phyloP scores from a whole-genome alignment of 106 monocot species.

The Amphibolis antarctica region DNA sequence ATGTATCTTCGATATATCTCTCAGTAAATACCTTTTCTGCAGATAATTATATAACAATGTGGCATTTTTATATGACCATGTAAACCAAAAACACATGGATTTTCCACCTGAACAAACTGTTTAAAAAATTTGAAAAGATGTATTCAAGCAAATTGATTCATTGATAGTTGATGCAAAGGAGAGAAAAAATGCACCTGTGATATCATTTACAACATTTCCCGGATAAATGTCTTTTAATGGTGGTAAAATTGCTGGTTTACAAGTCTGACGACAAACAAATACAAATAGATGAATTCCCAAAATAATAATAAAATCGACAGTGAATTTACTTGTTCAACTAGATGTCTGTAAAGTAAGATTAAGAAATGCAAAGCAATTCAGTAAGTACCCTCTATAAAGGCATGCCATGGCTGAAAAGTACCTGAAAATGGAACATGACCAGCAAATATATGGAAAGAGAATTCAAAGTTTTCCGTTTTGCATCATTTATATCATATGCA shows the following conservation, averaged over 20 bases:
- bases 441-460: constrained; percentile 75
- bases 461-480: constrained; percentile 71
- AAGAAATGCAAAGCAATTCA: no score
- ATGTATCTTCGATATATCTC: constrained; percentile 20
- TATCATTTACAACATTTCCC: constrained; percentile 38
- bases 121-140: not conserved
- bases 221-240: constrained; percentile 53
- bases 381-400: no score
- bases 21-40: constrained; percentile 13
- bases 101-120: not conserved
- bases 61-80: not conserved
- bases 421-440: constrained; percentile 85
- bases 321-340: not conserved
- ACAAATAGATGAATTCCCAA: not conserved
- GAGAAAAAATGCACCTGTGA: constrained; percentile 19
- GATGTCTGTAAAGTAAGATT: not conserved
- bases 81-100: not conserved
- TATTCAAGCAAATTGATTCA: not conserved
- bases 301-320: not conserved
- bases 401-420: constrained; percentile 1
- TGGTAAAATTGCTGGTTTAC: constrained; percentile 71
- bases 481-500: constrained; percentile 58
- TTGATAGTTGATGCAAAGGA: not conserved
- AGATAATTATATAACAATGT: constrained; percentile 4
- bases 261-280: constrained; percentile 29